Percentiles rank a stretch among this genome's conserved stretches.
Conservation (phyloP, 768 basidiomycete genomes). For the Pilatotrama ljubarskyi region DNA sequence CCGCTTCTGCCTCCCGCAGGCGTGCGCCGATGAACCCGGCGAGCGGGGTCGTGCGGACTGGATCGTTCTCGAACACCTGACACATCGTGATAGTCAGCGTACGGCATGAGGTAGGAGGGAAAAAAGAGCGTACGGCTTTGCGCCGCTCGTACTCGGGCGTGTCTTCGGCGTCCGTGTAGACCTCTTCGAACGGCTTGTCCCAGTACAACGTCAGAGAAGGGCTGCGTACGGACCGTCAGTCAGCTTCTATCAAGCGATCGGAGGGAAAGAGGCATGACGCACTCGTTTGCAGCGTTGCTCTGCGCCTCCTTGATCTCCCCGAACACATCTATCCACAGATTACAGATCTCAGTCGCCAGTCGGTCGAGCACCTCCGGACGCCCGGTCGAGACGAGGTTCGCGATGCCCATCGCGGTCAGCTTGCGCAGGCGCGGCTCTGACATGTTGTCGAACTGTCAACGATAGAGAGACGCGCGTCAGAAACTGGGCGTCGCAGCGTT, state of each 20-base stretch:
- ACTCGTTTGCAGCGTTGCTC: slow-evolving; percentile 32
- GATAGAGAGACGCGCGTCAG: neutral
- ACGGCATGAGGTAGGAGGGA: neutral
- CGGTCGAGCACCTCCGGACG: slow-evolving; percentile 70
- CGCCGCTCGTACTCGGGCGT: slow-evolving; percentile 79
- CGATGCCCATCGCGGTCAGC: slow-evolving; percentile 79
- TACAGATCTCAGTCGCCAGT: slow-evolving; percentile 74
- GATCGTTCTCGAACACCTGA: slow-evolving; percentile 71
- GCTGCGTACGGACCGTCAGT: slow-evolving; percentile 7
- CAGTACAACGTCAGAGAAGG: slow-evolving; percentile 59
- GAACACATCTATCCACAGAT: slow-evolving; percentile 87
- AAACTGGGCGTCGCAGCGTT: too few relatives aligned
- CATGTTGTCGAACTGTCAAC: slow-evolving; percentile 82
- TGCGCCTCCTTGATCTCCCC: slow-evolving; percentile 80
- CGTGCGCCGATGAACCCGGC: slow-evolving; percentile 56
- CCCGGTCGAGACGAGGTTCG: slow-evolving; percentile 73
- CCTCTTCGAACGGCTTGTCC: slow-evolving; percentile 64
- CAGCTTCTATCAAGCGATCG: neutral
- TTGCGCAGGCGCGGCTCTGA: slow-evolving; percentile 84
- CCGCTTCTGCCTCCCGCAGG: slow-evolving; percentile 63
- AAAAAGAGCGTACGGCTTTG: slow-evolving; percentile 52
- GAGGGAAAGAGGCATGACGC: neutral
- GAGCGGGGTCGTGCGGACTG: slow-evolving; percentile 67
- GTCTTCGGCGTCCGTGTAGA: slow-evolving; percentile 63
- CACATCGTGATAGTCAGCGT: neutral